These are phyloP conservation scores for Tuber calosporum DNA, from an alignment of 495 filamentous ascomycete genomes.

Conservation along the genomic window DNA sequence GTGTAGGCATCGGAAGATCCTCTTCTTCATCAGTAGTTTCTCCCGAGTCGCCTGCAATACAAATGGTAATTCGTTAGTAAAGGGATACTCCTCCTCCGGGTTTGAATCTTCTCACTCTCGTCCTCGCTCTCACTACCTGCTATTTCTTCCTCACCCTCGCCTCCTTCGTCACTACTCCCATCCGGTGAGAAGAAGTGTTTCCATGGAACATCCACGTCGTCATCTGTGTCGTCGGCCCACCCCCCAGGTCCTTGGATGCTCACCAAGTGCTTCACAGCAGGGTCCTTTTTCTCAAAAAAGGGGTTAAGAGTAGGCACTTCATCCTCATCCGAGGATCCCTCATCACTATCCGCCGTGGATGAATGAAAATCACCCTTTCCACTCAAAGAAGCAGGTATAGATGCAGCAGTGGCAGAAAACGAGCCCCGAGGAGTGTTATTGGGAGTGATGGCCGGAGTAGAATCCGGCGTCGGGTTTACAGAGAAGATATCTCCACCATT, in stretches of 20 bases:
- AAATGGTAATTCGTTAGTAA: constrained; percentile 20
- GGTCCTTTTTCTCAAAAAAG: constrained; percentile 35
- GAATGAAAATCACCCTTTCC: constrained; percentile 9
- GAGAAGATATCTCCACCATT: constrained; percentile 30
- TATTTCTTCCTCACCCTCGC: constrained; percentile 18
- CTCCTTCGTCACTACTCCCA: constrained; percentile 19
- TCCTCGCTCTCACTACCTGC: constrained; percentile 29
- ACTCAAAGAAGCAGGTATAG: constrained; percentile 9
- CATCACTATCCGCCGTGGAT: constrained; percentile 15
- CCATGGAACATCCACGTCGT: constrained; percentile 32
- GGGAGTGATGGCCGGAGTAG: constrained; percentile 34
- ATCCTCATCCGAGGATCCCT: constrained; percentile 27
- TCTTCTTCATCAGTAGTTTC: constrained; percentile 42
- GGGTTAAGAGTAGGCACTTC: constrained; percentile 28
- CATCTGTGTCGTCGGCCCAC: constrained; percentile 38
- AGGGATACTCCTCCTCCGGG: not conserved
- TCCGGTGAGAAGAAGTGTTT: constrained; percentile 36
- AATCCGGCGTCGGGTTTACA: constrained; percentile 24
- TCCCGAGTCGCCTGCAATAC: constrained; percentile 26
- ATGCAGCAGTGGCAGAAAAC: constrained; percentile 26
- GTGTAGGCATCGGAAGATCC: constrained; percentile 40
- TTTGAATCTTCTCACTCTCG: constrained; percentile 29
- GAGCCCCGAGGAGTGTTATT: constrained; percentile 33
- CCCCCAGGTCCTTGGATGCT: constrained; percentile 25
- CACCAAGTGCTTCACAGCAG: constrained; percentile 33